Evolutionary conservation across 176 grass and related monocot genomes (phyloP).

Genomic region (Zoysia japonica): DNA sequence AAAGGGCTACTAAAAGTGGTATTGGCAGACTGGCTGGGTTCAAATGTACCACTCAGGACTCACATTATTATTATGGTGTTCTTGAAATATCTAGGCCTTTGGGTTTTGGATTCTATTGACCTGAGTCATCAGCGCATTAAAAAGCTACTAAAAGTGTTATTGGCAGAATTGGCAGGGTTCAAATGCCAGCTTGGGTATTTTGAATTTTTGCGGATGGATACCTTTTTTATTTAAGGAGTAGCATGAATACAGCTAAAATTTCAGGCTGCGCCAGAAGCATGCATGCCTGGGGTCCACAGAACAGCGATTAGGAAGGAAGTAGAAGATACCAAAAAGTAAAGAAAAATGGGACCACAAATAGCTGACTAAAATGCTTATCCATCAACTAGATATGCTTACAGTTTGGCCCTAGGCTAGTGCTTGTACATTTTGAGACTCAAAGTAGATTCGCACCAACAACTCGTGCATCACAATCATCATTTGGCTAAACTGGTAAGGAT

Average conservation of each 20-base stretch:
- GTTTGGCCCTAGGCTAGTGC: too few relatives aligned
- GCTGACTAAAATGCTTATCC: too few relatives aligned
- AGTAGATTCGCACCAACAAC: too few relatives aligned
- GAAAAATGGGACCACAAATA: too few relatives aligned
- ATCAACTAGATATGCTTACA: too few relatives aligned
- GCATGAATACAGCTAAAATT: not conserved
- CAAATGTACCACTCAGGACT: not conserved
- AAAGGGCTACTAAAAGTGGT: not conserved
- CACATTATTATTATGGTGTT: too few relatives aligned
- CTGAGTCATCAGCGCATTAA: not conserved
- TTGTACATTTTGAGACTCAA: too few relatives aligned
- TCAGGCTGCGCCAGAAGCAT: not conserved
- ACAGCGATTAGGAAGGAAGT: too few relatives aligned
- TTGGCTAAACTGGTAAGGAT: too few relatives aligned
- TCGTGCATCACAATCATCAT: too few relatives aligned
- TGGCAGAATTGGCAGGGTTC: not conserved
- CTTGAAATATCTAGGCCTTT: not conserved
- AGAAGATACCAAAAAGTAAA: too few relatives aligned
- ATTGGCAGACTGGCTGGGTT: not conserved
- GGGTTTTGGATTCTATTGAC: not conserved
- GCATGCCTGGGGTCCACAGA: too few relatives aligned
- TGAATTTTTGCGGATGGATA: not conserved
- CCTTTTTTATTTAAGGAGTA: not conserved
- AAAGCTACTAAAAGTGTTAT: not conserved
- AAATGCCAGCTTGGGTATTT: not conserved